Percentiles rank a stretch among this genome's conserved stretches.
Conservation (phyloP, 1,284 basidiomycete genomes). For the Sanghuangporus baumii region DNA sequence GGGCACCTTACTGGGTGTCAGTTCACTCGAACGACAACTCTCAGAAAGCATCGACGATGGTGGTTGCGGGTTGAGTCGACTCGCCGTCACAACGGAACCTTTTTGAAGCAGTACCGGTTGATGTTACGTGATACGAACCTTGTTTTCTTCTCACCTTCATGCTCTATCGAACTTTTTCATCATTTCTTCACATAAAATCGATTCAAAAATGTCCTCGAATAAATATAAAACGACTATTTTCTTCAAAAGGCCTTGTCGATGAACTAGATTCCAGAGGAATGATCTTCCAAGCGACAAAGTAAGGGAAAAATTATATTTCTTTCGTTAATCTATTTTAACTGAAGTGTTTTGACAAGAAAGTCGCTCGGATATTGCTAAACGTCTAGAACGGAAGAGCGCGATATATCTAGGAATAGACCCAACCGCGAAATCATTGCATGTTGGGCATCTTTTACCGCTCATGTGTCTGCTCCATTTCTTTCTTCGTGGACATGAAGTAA, state of each 20-base stretch:
- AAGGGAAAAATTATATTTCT: background rate
- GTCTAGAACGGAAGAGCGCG: slow-evolving; percentile 26
- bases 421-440: slow-evolving; percentile 83
- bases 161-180: background rate
- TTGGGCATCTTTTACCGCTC: slow-evolving; percentile 90
- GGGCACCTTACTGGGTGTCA: no score
- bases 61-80: no score
- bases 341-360: slow-evolving; percentile 2
- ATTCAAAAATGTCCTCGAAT: background rate
- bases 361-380: slow-evolving; percentile 1
- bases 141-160: background rate
- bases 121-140: no score
- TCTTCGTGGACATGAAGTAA: slow-evolving; percentile 71
- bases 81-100: no score
- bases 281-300: slow-evolving; percentile 16
- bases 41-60: no score
- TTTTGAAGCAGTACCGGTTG: no score
- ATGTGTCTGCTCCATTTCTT: slow-evolving; percentile 87
- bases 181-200: background rate
- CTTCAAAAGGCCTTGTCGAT: background rate
- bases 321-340: background rate
- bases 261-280: slow-evolving; percentile 13
- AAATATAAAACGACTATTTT: background rate
- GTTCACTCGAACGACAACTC: no score
- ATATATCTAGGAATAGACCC: slow-evolving; percentile 94